These are phyloP conservation scores for Gastrolobium bilobum DNA, from an alignment of 306 rosid species.

Conservation along the genomic window DNA sequence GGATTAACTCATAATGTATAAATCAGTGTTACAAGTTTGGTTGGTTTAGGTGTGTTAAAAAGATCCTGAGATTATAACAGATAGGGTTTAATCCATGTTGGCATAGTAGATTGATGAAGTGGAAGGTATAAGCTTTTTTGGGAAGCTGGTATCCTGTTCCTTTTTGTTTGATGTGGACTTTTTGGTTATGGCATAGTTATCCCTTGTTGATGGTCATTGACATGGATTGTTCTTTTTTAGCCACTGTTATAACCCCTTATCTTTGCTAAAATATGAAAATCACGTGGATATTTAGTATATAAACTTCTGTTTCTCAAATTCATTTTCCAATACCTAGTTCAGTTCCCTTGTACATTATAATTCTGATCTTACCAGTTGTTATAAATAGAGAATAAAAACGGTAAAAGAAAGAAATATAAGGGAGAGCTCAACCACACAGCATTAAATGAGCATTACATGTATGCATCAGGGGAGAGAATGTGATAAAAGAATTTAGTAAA, in stretches of 20 bases:
- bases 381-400: neutral
- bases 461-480: neutral
- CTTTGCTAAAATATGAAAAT: slow-evolving; percentile 10
- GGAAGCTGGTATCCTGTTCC: neutral
- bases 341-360: neutral
- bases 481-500: neutral
- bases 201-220: neutral
- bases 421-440: slow-evolving; percentile 16
- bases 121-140: slow-evolving; percentile 4
- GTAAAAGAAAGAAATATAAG: neutral
- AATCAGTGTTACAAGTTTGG: neutral
- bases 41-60: neutral
- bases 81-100: neutral
- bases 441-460: neutral
- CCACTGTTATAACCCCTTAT: neutral
- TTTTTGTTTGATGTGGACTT: neutral
- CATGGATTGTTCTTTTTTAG: neutral
- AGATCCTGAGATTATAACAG: neutral
- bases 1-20: neutral
- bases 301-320: slow-evolving; percentile 1
- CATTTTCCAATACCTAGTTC: slow-evolving; percentile 10
- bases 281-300: neutral
- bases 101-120: neutral
- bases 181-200: slow-evolving; percentile 2
- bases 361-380: slow-evolving; percentile 13